These are phyloP conservation scores for Boletellus deceptivus DNA, from an alignment of 1,284 basidiomycete species.

Conservation along the genomic window DNA sequence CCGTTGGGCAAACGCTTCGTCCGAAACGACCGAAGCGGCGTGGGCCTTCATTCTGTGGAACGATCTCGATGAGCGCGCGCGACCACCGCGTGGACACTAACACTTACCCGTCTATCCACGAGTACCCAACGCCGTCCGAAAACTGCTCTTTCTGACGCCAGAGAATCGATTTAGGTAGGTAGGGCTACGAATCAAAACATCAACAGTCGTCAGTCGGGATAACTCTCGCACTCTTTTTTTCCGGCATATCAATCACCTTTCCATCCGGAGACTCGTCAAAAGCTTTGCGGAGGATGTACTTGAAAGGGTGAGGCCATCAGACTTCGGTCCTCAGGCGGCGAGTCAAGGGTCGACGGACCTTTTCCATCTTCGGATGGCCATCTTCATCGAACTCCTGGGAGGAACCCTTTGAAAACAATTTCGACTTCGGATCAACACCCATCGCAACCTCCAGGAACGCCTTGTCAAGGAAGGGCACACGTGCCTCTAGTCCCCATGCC, in stretches of 20 bases:
- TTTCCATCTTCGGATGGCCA: slow-evolving; percentile 90
- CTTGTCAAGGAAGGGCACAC: slow-evolving; percentile 99
- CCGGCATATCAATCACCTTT: slow-evolving; percentile 50
- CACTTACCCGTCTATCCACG: slow-evolving; percentile 94
- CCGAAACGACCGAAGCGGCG: slow-evolving; percentile 73
- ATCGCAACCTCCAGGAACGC: slow-evolving; percentile 92
- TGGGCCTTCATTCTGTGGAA: slow-evolving; percentile 82
- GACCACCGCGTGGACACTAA: background rate
- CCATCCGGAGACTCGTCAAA: slow-evolving; percentile 89
- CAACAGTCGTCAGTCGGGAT: background rate
- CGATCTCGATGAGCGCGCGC: background rate
- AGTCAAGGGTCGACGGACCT: slow-evolving; percentile 47
- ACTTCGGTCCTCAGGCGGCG: slow-evolving; percentile 1
- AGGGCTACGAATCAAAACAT: slow-evolving; percentile 57
- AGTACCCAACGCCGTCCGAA: slow-evolving; percentile 98
- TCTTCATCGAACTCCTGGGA: slow-evolving; percentile 79
- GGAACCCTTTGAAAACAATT: slow-evolving; percentile 87
- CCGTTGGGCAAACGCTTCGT: slow-evolving; percentile 78
- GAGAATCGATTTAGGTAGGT: slow-evolving; percentile 91
- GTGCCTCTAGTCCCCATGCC: slow-evolving; percentile 99
- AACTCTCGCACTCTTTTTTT: background rate
- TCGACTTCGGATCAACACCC: slow-evolving; percentile 86
- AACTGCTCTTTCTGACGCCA: slow-evolving; percentile 99
- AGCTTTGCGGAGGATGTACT: slow-evolving; percentile 97
- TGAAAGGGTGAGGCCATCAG: slow-evolving; percentile 2